A percentile compares a stretch with the other conserved stretches of the same genome.
These are phyloP conservation scores for Phytophthora megakarya DNA, from an alignment of 352 stramenopile genomes.

Conservation along the genomic window DNA sequence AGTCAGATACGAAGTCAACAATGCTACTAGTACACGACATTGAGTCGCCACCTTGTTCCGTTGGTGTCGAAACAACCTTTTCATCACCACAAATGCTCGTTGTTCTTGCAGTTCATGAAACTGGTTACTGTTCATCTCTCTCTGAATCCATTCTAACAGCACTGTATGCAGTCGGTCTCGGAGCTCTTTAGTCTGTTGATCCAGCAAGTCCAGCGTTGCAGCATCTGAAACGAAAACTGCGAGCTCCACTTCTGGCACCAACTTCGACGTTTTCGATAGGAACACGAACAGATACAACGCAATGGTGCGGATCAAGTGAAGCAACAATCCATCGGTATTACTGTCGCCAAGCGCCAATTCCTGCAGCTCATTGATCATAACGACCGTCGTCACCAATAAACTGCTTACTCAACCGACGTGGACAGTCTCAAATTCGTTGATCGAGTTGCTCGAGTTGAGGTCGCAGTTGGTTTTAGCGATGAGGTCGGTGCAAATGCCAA, in stretches of 20 bases:
- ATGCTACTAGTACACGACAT: constrained; percentile 42
- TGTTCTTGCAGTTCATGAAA: constrained; percentile 69
- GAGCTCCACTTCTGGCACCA: constrained; percentile 46
- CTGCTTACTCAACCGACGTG: neutral
- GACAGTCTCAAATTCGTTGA: constrained; percentile 11
- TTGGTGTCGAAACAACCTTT: constrained; percentile 58
- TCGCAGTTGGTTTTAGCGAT: constrained; percentile 14
- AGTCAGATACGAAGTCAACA: constrained; percentile 54
- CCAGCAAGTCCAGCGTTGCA: constrained; percentile 34
- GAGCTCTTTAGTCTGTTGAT: constrained; percentile 32
- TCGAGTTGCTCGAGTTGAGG: constrained; percentile 17
- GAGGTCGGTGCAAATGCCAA: constrained; percentile 14
- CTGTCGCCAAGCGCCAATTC: neutral
- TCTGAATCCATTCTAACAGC: constrained; percentile 47
- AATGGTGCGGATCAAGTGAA: constrained; percentile 70
- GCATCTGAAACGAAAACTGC: constrained; percentile 24
- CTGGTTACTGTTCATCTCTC: constrained; percentile 60
- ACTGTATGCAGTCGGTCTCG: constrained; percentile 46
- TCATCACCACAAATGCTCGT: constrained; percentile 51
- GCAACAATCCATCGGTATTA: constrained; percentile 41
- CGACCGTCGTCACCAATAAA: neutral
- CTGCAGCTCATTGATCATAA: no score
- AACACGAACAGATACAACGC: constrained; percentile 65
- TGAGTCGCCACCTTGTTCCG: constrained; percentile 38
- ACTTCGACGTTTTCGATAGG: constrained; percentile 45